A percentile compares a stretch with the other conserved stretches of the same genome.
Conservation (phyloP, 1,284 basidiomycete species). For the Rhodotorula sp. region DNA sequence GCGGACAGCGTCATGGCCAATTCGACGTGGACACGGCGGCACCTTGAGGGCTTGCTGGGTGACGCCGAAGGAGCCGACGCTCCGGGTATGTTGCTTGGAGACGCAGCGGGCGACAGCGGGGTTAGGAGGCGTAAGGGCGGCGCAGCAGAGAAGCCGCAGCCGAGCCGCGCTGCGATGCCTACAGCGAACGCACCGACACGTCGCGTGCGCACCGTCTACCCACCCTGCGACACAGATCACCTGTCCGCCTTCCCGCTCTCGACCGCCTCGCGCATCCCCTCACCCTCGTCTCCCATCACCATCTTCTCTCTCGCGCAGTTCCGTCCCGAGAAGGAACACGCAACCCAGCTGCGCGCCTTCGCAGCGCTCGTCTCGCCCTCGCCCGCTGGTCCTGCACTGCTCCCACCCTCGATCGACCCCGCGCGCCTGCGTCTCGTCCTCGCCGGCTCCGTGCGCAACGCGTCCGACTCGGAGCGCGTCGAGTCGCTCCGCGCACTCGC, state of each 20-base stretch:
- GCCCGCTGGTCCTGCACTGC: not conserved
- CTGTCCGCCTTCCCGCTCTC: conserved; percentile 65
- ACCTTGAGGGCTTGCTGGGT: conserved; percentile 70
- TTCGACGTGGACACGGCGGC: conserved; percentile 89
- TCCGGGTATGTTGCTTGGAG: not conserved
- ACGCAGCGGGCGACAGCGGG: not conserved
- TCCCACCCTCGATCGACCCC: conserved; percentile 43
- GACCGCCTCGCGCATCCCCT: not conserved
- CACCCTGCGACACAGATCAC: conserved; percentile 83
- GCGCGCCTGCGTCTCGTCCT: conserved; percentile 63
- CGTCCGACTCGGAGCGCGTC: conserved; percentile 71
- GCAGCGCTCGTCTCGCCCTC: conserved; percentile 57
- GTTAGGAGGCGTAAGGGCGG: not conserved
- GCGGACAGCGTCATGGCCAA: conserved; percentile 82
- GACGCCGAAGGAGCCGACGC: not conserved
- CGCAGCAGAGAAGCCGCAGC: too few relatives aligned
- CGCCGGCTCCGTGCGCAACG: conserved; percentile 81
- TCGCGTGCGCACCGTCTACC: conserved; percentile 63
- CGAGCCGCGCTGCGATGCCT: not conserved
- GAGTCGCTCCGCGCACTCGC: conserved; percentile 63
- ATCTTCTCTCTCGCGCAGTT: conserved; percentile 90
- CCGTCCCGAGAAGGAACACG: conserved; percentile 93
- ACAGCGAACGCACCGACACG: too few relatives aligned
- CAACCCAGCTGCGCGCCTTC: conserved; percentile 74
- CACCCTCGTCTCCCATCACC: conserved; percentile 59